Conservation (phyloP, 2,329 filamentous ascomycete species). For the Calonectria pseudoturangicola region DNA sequence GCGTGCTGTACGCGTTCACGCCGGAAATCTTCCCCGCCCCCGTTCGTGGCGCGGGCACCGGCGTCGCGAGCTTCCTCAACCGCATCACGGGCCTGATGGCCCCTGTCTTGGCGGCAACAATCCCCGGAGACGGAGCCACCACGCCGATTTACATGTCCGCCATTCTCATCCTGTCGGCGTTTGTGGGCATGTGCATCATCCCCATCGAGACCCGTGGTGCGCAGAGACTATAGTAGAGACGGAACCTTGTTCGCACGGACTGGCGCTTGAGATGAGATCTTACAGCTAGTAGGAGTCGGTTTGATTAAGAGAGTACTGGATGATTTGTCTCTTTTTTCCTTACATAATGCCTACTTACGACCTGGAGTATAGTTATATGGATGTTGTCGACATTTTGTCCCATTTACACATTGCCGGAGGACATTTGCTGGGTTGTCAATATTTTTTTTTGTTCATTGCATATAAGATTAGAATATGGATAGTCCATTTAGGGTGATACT, state of each 20-base stretch:
- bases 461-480: conserved; percentile 38
- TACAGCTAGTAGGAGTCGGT: not conserved
- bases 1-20: conserved; percentile 85
- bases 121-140: conserved; percentile 74
- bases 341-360: conserved; percentile 47
- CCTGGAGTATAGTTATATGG: conserved; percentile 42
- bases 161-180: conserved; percentile 74
- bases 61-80: conserved; percentile 83
- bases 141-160: conserved; percentile 76
- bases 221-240: conserved; percentile 68
- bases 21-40: conserved; percentile 86
- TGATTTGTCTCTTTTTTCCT: conserved; percentile 10
- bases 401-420: not conserved
- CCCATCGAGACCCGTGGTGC: conserved; percentile 78
- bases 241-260: not conserved
- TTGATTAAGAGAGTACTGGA: not conserved
- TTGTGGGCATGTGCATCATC: conserved; percentile 75
- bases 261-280: not conserved
- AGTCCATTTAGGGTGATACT: conserved; percentile 46
- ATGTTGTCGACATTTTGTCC: conserved; percentile 1
- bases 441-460: not conserved
- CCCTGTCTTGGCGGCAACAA: conserved; percentile 79
- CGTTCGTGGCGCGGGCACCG: conserved; percentile 82
- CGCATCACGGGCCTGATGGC: conserved; percentile 80
- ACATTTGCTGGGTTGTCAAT: conserved; percentile 1